Base-by-base conservation (phyloP, 306 rosid genomes). In the Quercus parvula region DNA sequence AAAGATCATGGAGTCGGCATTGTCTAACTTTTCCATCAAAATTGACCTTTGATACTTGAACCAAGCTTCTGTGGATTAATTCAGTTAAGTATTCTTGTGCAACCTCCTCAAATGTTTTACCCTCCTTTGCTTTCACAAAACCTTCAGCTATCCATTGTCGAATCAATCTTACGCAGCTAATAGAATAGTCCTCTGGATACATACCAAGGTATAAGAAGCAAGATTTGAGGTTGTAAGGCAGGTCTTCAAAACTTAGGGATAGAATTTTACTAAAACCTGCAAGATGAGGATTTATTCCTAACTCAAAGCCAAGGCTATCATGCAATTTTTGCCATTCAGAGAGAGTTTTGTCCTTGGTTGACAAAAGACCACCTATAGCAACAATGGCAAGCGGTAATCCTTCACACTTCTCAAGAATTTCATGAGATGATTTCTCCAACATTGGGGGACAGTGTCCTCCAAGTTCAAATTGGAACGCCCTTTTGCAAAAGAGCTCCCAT, bases 151-250 rank as follows among this genome's bases (percentile, higher is more conserved):
- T 46, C 76, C 81, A 78, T 7, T 69, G 6, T 12, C 56, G 64
- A 70, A 56, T 5, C 2, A 78, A 68, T 56, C 56, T 55, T 9
- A 5, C 3, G 0, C 75, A 57, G 8, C 55, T 41, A 68, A 80
- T 80, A 13, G 70, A 56, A 7, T 80, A 27, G 25, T 8, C 79
- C 33, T 66, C n/a, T 2, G 70, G 83, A 31, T 64, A 80, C 66
- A 74, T 56, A 18, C 83, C 79, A 35, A 80, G 44, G 58, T 55
- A 80, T 27, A 80, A 64, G 70, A 80, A 44, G 52, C 83, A 74
- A 1, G 11, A 1, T 56, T 74, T 80, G 24, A 80, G 78, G 15
- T 66, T 67, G 22, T 20, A 63, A 66, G 57, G 30, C 35, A 79
- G 78, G 55, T 63, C 83, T 8, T 35, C 15, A 12, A 30, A 74